These are phyloP conservation scores for Clathrospora elynae DNA, from an alignment of 2,329 filamentous ascomycete genomes.

Conservation along the genomic window DNA sequence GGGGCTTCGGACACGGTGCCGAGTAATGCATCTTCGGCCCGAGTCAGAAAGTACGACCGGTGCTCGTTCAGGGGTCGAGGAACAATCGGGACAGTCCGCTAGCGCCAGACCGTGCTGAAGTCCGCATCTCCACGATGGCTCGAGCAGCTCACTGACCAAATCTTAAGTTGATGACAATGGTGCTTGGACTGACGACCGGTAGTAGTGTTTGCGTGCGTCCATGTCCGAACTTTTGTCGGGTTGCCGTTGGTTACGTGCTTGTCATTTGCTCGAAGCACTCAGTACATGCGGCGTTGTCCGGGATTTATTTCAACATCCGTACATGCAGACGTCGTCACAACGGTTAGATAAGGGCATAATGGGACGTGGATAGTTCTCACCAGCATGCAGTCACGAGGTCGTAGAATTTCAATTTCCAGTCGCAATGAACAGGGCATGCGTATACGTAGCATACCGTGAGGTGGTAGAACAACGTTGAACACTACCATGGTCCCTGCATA, in stretches of 20 bases:
- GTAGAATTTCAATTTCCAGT: no score
- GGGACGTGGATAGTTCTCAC: no score
- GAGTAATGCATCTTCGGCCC: constrained; percentile 24
- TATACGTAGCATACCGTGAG: no score
- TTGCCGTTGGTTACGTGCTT: constrained; percentile 3
- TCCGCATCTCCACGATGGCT: constrained; percentile 26
- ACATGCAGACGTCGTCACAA: no score
- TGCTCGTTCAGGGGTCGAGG: constrained; percentile 21
- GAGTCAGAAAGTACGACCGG: constrained; percentile 18
- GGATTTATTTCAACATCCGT: no score
- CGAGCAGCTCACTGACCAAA: constrained; percentile 31
- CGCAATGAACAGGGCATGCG: no score
- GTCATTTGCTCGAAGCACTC: constrained; percentile 4
- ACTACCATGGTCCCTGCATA: constrained; percentile 7
- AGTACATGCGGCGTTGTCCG: no score
- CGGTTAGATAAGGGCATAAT: no score
- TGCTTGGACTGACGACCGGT: no score
- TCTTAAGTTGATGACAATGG: constrained; percentile 22
- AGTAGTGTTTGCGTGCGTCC: no score
- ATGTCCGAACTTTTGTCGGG: no score
- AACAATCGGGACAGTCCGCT: constrained; percentile 28
- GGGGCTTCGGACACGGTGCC: constrained; percentile 14
- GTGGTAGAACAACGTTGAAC: not conserved
- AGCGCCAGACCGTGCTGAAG: constrained; percentile 22
- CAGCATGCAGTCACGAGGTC: no score